A percentile compares a stretch with the other conserved stretches of the same genome.
Conservation (phyloP, 257 asterid genomes). For the Rauvolfia tetraphylla region DNA sequence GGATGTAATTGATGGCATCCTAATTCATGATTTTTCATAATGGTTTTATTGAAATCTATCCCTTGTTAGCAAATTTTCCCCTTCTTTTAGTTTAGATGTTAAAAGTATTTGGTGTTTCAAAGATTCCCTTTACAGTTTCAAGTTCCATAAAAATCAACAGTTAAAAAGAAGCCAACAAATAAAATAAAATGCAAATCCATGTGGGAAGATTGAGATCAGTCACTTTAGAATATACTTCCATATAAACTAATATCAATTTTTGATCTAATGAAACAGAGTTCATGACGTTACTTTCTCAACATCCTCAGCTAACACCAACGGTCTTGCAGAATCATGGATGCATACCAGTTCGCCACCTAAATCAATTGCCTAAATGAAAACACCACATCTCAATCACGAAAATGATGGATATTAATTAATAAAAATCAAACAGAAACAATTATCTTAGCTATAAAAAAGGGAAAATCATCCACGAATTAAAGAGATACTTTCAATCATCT, state of each 20-base stretch:
- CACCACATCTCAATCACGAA: conserved; percentile 1
- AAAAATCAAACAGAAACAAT: not conserved
- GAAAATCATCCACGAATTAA: not conserved
- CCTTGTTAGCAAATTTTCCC: not conserved
- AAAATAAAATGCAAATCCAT: not conserved
- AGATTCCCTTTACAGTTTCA: not conserved
- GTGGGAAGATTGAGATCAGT: not conserved
- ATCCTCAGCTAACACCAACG: conserved; percentile 68
- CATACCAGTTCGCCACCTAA: conserved; percentile 71
- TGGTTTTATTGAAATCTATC: not conserved
- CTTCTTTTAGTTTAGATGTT: not conserved
- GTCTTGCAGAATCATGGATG: conserved; percentile 99
- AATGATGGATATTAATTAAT: not conserved
- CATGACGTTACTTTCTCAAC: conserved; percentile 57
- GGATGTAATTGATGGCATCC: not conserved
- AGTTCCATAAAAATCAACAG: not conserved
- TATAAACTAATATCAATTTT: not conserved
- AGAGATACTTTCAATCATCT: not conserved
- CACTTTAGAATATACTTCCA: not conserved
- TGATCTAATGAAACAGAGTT: not conserved
- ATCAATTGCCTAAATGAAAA: conserved; percentile 64
- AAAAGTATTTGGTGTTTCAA: too few relatives aligned
- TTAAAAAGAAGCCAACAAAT: not conserved
- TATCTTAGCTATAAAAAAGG: not conserved
- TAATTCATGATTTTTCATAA: not conserved